phyloP scores from a whole-genome alignment of 1,284 basidiomycete species.

The Caloboletus firmus region DNA sequence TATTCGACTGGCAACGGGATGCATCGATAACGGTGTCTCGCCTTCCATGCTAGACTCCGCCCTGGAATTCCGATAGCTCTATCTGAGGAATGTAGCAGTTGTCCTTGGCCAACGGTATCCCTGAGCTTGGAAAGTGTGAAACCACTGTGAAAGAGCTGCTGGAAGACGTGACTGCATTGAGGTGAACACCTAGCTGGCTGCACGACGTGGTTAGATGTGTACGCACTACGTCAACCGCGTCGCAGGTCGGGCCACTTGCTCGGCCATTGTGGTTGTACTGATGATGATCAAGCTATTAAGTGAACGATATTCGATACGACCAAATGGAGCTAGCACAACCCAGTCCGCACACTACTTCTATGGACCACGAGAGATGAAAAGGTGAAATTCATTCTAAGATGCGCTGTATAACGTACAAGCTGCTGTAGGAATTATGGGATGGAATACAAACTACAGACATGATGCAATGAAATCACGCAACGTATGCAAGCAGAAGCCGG shows the following conservation, averaged over 20 bases:
- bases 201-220: background rate
- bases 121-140: conserved; percentile 59
- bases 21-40: conserved; percentile 30
- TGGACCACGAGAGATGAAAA: background rate
- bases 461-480: conserved; percentile 30
- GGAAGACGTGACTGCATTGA: conserved; percentile 52
- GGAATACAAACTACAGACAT: conserved; percentile 33
- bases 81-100: conserved; percentile 47
- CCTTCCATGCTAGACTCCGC: conserved; percentile 80
- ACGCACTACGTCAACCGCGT: conserved; percentile 27
- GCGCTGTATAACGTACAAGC: conserved; percentile 35
- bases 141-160: conserved; percentile 58
- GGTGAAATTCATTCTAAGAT: conserved; percentile 32
- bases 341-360: background rate
- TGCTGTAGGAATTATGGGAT: conserved; percentile 32
- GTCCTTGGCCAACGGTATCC: conserved; percentile 61
- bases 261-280: conserved; percentile 20
- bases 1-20: background rate
- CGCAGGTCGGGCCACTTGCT: conserved; percentile 27
- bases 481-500: conserved; percentile 16
- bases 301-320: background rate
- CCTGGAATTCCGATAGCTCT: conserved; percentile 53
- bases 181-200: conserved; percentile 4
- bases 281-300: background rate
- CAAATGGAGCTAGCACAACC: background rate